A percentile compares a stretch with the other conserved stretches of the same genome.
Evolutionary conservation across 2,329 filamentous ascomycete species (phyloP).

Genomic region (Monosporascus cannonballus): DNA sequence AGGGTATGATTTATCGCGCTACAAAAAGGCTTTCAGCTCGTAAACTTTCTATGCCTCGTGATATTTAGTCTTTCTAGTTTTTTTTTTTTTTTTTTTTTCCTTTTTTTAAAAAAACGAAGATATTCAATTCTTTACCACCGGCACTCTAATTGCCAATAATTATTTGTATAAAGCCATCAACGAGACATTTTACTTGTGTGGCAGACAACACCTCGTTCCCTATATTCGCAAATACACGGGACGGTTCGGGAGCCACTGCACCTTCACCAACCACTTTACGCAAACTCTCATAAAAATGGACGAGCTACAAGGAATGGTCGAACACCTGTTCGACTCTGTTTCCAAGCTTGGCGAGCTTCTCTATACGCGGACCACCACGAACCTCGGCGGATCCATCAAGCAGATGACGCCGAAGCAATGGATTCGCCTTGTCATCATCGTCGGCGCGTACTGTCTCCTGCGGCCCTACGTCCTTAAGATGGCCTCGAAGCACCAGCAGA

Average conservation of each 20-base stretch:
- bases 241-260: too few relatives aligned
- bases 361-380: constrained; percentile 36
- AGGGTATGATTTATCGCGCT: background rate
- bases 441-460: constrained; percentile 67
- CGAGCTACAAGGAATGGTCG: constrained; percentile 24
- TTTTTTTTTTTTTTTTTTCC: too few relatives aligned
- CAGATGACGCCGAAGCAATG: constrained; percentile 47
- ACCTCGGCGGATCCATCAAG: constrained; percentile 42
- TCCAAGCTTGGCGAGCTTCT: constrained; percentile 21
- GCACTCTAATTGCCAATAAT: too few relatives aligned
- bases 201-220: too few relatives aligned
- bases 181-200: too few relatives aligned
- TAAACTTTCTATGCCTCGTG: too few relatives aligned
- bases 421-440: constrained; percentile 65
- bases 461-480: constrained; percentile 69
- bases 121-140: too few relatives aligned
- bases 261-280: too few relatives aligned
- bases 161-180: too few relatives aligned
- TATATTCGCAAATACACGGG: too few relatives aligned
- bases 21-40: background rate
- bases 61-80: too few relatives aligned
- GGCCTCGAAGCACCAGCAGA: constrained; percentile 57
- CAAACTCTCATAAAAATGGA: constrained; percentile 16
- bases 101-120: too few relatives aligned
- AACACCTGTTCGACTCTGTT: constrained; percentile 23